Evolutionary conservation across 306 rosid species (phyloP), one percentile per base, ranked within the genome.

Genomic region (Pueraria montana): DNA sequence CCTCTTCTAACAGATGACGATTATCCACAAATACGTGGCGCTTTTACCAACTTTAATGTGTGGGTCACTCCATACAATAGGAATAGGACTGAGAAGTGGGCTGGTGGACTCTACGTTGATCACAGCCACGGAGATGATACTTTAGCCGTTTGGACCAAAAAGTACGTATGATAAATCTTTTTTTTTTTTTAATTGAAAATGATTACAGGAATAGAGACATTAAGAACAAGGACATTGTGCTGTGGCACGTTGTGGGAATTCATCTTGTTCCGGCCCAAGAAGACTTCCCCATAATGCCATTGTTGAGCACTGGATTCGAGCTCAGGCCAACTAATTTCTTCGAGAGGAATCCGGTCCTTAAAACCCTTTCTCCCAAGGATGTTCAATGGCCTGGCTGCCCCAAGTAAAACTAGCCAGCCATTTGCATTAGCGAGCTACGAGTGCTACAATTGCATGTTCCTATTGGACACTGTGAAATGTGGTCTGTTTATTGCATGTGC

Each of bases 311-410:
- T 78, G 84, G 72, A 30, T 84, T 91, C 73, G 95, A 93, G 79
- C 78, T 93, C 36, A 86, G 90, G 20, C 97, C 95, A 26, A 77
- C 93, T 24, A 91, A 93, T 85, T 89, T 93, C 87, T 93, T 93
- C 20, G 91, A 93, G 56, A 87, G 88, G 72, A 91, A 86, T 76
- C 90, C 91, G 0, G 95, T 88, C 34, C 92, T 91, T 11, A 93
- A 88, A 79, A 87, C 75, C 4, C 86, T 52, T 10, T 77, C 90
- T 1, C 85, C 89, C 11, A 73, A 3, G 1, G 40, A 36, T 52
- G 74, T 67, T 20, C 3, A 6, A n/a, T 76, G 59, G 71, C 87
- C 88, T 0, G 82, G 66, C 32, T 83, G 87, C 80, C 43, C 43
- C 43, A 36, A 36, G 40, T 36, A 5, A 36, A 36, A 5, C 40